phyloP scores from a whole-genome alignment of 169 alveolate genomes.

The Cyclospora cayetanensis region DNA sequence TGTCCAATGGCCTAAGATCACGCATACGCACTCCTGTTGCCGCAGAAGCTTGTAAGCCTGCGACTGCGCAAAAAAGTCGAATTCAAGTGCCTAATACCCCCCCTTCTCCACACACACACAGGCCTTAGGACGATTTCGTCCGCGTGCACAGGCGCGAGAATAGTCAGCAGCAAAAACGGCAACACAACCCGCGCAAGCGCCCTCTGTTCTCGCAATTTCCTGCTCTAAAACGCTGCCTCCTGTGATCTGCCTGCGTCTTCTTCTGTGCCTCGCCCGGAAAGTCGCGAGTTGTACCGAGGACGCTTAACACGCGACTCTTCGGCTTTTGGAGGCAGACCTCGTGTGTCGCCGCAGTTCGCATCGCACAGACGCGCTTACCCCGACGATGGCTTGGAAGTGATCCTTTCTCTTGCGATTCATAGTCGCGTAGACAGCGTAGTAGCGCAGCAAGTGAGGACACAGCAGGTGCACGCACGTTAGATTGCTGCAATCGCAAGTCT shows the following conservation, averaged over 20 bases:
- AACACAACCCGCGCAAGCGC: too few relatives aligned
- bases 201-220: too few relatives aligned
- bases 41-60: not conserved
- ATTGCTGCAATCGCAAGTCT: conserved; percentile 69
- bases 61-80: not conserved
- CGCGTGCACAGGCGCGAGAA: too few relatives aligned
- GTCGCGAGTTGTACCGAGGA: too few relatives aligned
- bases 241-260: too few relatives aligned
- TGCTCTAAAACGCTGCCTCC: too few relatives aligned
- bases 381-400: conserved; percentile 69
- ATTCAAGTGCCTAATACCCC: not conserved
- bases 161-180: too few relatives aligned
- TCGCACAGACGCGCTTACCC: conserved; percentile 26
- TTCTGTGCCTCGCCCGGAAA: too few relatives aligned
- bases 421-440: conserved; percentile 71
- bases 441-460: conserved; percentile 73
- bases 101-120: not conserved
- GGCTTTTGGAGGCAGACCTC: too few relatives aligned
- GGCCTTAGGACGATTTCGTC: too few relatives aligned
- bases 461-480: conserved; percentile 57
- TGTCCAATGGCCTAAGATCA: conserved; percentile 75
- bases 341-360: too few relatives aligned
- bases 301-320: too few relatives aligned
- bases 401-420: conserved; percentile 71
- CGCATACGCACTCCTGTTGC: not conserved